Evolutionary conservation across 2,329 filamentous ascomycete genomes (phyloP).

Genomic region (Nothophaeocryptopus gaeumannii): DNA sequence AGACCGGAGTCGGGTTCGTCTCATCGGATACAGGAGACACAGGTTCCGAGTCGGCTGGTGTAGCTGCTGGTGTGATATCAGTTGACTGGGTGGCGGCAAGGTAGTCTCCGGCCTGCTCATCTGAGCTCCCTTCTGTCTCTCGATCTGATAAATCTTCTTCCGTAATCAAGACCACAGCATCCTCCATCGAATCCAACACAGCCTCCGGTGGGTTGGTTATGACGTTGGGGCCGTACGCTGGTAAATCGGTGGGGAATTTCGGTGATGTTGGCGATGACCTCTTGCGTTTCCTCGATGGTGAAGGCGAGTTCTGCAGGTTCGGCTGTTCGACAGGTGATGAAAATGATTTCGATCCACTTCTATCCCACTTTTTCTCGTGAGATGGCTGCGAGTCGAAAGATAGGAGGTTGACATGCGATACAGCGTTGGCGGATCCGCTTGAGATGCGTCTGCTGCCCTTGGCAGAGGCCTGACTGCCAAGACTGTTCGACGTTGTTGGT

Average conservation of each 20-base stretch:
- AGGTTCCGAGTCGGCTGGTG: conserved; percentile 20
- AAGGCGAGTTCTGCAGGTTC: conserved; percentile 9
- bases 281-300: conserved; percentile 30
- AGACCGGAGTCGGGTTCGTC: conserved; percentile 14
- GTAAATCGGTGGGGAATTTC: conserved; percentile 11
- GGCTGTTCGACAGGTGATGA: conserved; percentile 6
- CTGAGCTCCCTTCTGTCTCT: conserved; percentile 19
- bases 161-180: conserved; percentile 10
- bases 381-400: conserved; percentile 14
- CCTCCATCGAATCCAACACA: conserved; percentile 2
- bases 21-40: conserved; percentile 24
- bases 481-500: conserved; percentile 25
- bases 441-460: conserved; percentile 20
- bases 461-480: conserved; percentile 25
- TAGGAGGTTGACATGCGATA: conserved; percentile 11
- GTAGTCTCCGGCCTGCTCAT: conserved; percentile 18
- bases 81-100: conserved; percentile 20
- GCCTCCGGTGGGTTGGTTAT: not conserved
- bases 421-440: conserved; percentile 16
- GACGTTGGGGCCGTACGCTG: conserved; percentile 1
- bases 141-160: conserved; percentile 16
- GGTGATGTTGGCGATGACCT: conserved; percentile 23
- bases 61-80: conserved; percentile 24
- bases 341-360: not conserved
- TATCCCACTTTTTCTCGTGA: conserved; percentile 4